Conservation (phyloP, 306 rosid genomes). For the Casuarina equisetifolia region DNA sequence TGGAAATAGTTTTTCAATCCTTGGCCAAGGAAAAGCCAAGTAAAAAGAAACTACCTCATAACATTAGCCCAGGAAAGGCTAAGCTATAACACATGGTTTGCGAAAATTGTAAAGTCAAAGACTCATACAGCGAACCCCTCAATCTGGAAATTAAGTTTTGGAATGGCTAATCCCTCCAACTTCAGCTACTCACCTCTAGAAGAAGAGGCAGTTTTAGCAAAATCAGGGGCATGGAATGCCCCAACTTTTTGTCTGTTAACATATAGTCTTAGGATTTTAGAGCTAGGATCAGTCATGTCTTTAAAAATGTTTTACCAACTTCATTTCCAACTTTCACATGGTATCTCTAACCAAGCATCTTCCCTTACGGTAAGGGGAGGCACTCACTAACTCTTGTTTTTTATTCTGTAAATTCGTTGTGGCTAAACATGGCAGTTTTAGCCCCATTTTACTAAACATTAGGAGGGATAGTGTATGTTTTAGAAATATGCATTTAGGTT, state of each 20-base stretch:
- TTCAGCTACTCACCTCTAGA: conserved; percentile 48
- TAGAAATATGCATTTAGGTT: conserved; percentile 33
- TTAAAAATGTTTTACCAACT: conserved; percentile 31
- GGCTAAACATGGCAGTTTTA: conserved; percentile 78
- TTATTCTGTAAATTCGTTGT: conserved; percentile 51
- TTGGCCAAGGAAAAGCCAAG: conserved; percentile 53
- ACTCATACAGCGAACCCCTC: conserved; percentile 44
- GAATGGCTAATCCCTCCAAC: conserved; percentile 43
- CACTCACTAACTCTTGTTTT: conserved; percentile 37
- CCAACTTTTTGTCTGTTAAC: conserved; percentile 66
- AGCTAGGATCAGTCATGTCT: conserved; percentile 39
- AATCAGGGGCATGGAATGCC: conserved; percentile 58
- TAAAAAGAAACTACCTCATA: conserved; percentile 27
- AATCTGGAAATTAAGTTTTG: conserved; percentile 36
- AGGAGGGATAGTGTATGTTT: conserved; percentile 54
- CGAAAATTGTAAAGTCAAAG: conserved; percentile 58
- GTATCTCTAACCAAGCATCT: conserved; percentile 37
- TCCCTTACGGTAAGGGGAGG: conserved; percentile 65
- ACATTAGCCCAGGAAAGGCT: conserved; percentile 55
- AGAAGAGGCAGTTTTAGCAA: conserved; percentile 49
- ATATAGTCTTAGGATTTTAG: conserved; percentile 53
- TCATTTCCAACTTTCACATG: conserved; percentile 37
- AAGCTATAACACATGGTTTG: conserved; percentile 44
- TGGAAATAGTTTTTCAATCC: conserved; percentile 39
- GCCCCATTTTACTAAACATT: conserved; percentile 53